A percentile compares a stretch with the other conserved stretches of the same genome.
These are phyloP conservation scores for Tetragonia tetragonoides DNA, from an alignment of 148 eudicot species.

Conservation along the genomic window DNA sequence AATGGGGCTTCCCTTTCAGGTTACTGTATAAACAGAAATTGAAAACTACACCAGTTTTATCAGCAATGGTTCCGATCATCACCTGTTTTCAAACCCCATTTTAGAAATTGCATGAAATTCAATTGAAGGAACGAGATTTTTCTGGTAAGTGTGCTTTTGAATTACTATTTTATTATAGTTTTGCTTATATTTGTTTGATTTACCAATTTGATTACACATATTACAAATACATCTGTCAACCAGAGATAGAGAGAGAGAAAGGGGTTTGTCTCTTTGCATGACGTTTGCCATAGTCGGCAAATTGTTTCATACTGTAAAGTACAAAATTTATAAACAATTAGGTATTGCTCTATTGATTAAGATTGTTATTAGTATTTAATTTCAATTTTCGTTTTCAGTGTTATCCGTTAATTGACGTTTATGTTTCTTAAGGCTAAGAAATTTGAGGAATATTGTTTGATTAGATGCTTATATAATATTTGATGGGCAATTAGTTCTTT, in stretches of 20 bases:
- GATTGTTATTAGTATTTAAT: not conserved
- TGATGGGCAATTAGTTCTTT: not conserved
- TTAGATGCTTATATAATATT: not conserved
- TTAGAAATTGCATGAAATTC: not conserved
- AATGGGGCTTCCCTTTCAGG: not conserved
- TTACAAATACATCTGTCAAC: conserved; percentile 13
- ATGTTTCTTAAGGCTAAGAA: no score
- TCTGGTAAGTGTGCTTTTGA: conserved; percentile 12
- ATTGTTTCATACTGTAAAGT: conserved; percentile 7
- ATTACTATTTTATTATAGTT: not conserved
- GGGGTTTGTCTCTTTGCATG: conserved; percentile 15
- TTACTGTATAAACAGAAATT: not conserved
- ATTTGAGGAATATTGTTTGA: not conserved
- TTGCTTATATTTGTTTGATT: conserved; percentile 3
- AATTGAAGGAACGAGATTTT: not conserved
- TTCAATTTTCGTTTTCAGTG: no score
- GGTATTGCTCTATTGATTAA: no score
- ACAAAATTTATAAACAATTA: not conserved
- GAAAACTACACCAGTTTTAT: not conserved
- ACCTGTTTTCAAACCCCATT: not conserved
- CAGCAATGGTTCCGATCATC: not conserved
- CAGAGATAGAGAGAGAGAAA: not conserved
- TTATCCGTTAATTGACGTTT: no score
- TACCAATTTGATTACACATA: conserved; percentile 18
- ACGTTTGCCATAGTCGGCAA: conserved; percentile 16